A percentile compares a stretch with the other conserved stretches of the same genome.
Evolutionary conservation across 2,329 filamentous ascomycete species (phyloP).

Genomic region (Fusarium denticulatum): DNA sequence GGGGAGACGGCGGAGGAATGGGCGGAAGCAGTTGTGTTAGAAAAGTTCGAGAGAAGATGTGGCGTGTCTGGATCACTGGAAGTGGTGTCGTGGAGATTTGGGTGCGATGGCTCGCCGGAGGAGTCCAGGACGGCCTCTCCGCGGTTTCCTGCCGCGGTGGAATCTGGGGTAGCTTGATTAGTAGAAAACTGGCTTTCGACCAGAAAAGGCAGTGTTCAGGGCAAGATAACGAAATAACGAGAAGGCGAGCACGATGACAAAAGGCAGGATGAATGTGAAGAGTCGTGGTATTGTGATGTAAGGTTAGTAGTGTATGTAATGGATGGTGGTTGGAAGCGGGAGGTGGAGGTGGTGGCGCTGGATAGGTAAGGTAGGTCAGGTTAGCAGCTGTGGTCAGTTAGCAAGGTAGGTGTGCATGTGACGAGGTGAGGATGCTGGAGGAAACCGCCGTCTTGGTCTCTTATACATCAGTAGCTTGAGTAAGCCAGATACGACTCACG

Average conservation of each 20-base stretch:
- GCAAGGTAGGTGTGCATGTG: constrained; percentile 22
- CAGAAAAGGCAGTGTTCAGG: constrained; percentile 33
- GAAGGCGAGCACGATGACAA: not conserved
- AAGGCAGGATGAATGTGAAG: constrained; percentile 16
- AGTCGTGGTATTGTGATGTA: constrained; percentile 18
- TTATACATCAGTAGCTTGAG: not conserved
- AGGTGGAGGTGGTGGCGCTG: constrained; percentile 38
- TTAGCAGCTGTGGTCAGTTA: not conserved
- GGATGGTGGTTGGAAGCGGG: constrained; percentile 25
- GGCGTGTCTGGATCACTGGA: constrained; percentile 73
- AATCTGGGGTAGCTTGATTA: constrained; percentile 26
- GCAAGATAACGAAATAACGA: not conserved
- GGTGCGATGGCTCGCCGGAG: constrained; percentile 48
- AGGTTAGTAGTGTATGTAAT: not conserved
- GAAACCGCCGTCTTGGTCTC: not conserved
- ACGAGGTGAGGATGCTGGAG: constrained; percentile 2
- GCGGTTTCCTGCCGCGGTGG: constrained; percentile 53
- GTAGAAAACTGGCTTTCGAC: constrained; percentile 37
- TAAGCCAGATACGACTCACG: not conserved
- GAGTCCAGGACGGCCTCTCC: constrained; percentile 55
- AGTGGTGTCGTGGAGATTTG: constrained; percentile 50
- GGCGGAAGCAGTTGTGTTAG: constrained; percentile 58
- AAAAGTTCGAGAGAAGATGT: constrained; percentile 60
- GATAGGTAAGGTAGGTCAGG: not conserved
- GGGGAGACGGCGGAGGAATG: constrained; percentile 38